Evolutionary conservation across 495 filamentous ascomycete genomes (phyloP).

Genomic region (Ramalina intermedia): DNA sequence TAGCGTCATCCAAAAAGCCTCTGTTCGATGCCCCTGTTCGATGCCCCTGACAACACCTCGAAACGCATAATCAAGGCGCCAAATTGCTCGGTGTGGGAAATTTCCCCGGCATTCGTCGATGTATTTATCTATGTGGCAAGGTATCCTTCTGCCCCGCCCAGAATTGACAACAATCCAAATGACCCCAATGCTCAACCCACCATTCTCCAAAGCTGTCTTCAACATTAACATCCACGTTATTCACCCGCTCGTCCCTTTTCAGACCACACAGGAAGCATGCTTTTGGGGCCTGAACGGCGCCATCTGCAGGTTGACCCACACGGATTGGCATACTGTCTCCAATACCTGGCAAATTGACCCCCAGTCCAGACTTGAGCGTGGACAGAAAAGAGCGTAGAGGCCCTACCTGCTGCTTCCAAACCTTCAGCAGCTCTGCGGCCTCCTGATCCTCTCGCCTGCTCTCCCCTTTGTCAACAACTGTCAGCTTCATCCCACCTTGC

Average conservation of each 20-base stretch:
- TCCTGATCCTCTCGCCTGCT: constrained; percentile 74
- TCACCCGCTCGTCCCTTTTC: constrained; percentile 69
- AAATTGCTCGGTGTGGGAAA: too few relatives aligned
- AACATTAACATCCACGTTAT: constrained; percentile 58
- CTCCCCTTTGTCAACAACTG: constrained; percentile 66
- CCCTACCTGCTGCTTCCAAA: constrained; percentile 59
- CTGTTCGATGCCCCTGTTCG: too few relatives aligned
- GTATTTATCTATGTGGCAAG: constrained; percentile 47
- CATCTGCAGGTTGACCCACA: constrained; percentile 38
- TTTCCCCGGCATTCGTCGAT: background rate
- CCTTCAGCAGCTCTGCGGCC: constrained; percentile 56
- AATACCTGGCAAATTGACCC: constrained; percentile 49
- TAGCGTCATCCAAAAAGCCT: too few relatives aligned
- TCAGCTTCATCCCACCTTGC: constrained; percentile 74
- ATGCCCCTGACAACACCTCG: background rate
- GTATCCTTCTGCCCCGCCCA: constrained; percentile 61
- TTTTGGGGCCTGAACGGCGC: constrained; percentile 53
- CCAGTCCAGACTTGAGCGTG: constrained; percentile 21
- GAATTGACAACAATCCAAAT: constrained; percentile 65
- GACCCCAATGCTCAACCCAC: constrained; percentile 88
- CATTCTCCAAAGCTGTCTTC: constrained; percentile 89
- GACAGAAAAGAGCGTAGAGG: constrained; percentile 24
- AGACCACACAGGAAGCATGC: constrained; percentile 82
- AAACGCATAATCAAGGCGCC: too few relatives aligned
- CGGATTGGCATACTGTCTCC: constrained; percentile 45